phyloP scores from a whole-genome alignment of 371 early-diverging fungal species.

The Circinella minor region DNA sequence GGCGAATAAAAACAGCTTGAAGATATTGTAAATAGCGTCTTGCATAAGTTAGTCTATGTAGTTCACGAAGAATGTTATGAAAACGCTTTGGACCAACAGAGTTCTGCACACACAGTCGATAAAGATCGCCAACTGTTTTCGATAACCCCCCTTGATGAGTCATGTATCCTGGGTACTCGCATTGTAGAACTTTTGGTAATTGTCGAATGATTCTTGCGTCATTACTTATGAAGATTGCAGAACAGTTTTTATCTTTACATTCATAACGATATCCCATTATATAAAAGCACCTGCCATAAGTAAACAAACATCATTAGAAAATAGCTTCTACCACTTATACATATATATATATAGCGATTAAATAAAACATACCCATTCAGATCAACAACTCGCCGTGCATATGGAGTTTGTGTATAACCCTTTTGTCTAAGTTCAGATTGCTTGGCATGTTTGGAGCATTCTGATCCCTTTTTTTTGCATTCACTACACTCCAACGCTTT shows the following conservation, averaged over 20 bases:
- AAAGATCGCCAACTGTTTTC: constrained; percentile 1
- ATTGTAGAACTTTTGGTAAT: not conserved
- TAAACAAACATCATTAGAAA: not conserved
- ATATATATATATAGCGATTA: not conserved
- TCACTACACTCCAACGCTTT: too few relatives aligned
- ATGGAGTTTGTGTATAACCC: not conserved
- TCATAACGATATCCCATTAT: not conserved
- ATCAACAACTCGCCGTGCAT: not conserved
- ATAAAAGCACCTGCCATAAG: not conserved
- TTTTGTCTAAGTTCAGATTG: not conserved
- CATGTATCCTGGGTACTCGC: not conserved
- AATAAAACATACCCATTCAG: not conserved
- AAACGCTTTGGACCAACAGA: constrained; percentile 3
- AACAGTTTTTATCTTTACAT: not conserved
- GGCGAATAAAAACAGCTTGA: not conserved
- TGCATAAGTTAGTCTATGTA: not conserved
- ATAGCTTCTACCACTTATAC: not conserved
- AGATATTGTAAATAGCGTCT: not conserved
- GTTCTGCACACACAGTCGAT: not conserved
- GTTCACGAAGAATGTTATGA: not conserved
- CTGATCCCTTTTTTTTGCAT: too few relatives aligned
- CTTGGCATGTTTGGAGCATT: too few relatives aligned
- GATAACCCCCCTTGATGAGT: not conserved
- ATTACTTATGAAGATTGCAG: not conserved
- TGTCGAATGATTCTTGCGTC: not conserved